Conservation (phyloP, 2,329 filamentous ascomycete genomes). For the Alternaria metachromatica region DNA sequence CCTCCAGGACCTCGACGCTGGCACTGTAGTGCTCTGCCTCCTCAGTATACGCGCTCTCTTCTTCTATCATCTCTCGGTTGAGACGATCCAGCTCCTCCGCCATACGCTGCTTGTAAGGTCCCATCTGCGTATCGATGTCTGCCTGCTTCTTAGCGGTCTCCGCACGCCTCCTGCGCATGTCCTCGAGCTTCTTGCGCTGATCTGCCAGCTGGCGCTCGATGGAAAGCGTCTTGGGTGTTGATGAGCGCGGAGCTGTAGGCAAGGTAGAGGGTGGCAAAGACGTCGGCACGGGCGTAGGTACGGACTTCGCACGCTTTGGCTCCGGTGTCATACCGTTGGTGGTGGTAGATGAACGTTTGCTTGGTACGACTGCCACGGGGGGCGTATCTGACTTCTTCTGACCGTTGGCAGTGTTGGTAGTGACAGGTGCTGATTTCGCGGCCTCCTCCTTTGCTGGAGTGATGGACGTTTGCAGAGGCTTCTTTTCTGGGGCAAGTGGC, state of each 20-base stretch:
- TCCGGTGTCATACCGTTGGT: conserved; percentile 2
- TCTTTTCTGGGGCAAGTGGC: too few relatives aligned
- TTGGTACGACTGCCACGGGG: neutral
- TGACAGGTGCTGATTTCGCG: neutral
- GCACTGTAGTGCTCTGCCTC: conserved; percentile 21
- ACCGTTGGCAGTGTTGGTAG: neutral
- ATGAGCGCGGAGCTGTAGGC: neutral
- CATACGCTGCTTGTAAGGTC: conserved; percentile 24
- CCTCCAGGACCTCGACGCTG: conserved; percentile 23
- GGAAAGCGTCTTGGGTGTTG: conserved; percentile 3
- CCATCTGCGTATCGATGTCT: conserved; percentile 21
- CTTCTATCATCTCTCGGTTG: conserved; percentile 22
- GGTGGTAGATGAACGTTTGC: conserved; percentile 12
- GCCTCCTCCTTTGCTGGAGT: neutral
- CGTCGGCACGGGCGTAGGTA: neutral
- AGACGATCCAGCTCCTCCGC: conserved; percentile 30
- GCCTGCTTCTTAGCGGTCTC: conserved; percentile 25
- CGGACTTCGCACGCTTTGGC: conserved; percentile 18
- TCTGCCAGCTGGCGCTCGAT: conserved; percentile 21
- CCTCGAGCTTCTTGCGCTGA: conserved; percentile 24
- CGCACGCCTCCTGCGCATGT: conserved; percentile 18
- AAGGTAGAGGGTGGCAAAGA: neutral
- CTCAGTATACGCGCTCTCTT: conserved; percentile 20
- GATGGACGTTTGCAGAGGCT: neutral
- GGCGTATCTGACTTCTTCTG: neutral